Conservation (phyloP, 345 rosid species). For the Dipteronia dyeriana region DNA sequence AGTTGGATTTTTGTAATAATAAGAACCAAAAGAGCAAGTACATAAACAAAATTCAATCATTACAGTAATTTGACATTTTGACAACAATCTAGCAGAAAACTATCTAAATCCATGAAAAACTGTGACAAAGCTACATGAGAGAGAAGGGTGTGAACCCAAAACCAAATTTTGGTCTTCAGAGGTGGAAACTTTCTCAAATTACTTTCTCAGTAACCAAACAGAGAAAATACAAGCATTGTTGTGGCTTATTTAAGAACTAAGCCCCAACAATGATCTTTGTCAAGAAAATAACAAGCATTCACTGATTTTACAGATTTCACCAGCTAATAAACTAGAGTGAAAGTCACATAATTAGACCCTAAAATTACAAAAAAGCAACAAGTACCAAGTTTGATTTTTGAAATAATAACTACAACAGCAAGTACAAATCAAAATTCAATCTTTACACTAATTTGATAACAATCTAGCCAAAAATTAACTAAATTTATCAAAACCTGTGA, state of each 20-base stretch:
- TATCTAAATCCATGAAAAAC: background rate
- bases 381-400: background rate
- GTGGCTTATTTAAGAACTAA: slow-evolving; percentile 1
- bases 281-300: background rate
- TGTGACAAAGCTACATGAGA: background rate
- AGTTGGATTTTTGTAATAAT: background rate
- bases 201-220: background rate
- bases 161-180: background rate
- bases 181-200: background rate
- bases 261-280: background rate
- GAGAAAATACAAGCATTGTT: slow-evolving; percentile 18
- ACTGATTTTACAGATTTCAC: background rate
- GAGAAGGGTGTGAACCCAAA: background rate
- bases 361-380: background rate
- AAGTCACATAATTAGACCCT: background rate
- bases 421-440: background rate
- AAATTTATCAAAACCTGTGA: background rate
- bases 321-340: background rate
- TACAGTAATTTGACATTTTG: background rate
- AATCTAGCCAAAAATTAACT: background rate
- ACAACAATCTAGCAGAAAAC: background rate
- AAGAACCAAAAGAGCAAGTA: background rate
- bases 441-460: background rate
- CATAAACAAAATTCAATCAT: background rate
- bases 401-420: background rate